Evolutionary conservation across 2,329 filamentous ascomycete species (phyloP), one percentile per base, ranked within the genome.

Genomic region (Aspergillus aculeatinus): DNA sequence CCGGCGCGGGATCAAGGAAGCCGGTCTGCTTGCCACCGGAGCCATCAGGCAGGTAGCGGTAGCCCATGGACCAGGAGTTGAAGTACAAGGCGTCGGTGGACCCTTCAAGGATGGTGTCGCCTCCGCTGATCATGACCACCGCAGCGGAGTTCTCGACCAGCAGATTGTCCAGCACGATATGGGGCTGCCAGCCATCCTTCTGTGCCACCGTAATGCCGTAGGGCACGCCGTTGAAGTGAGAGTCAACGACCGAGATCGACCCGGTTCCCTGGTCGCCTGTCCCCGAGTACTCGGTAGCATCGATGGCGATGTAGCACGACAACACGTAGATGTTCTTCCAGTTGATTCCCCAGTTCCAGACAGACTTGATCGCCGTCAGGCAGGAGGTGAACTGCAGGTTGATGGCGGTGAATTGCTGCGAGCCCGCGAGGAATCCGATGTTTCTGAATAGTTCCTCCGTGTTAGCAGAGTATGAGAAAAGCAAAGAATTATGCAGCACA

Each of bases 341-440:
- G 0, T 78, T 81, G 79, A 79, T 86, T 1, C 80, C 81, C 84
- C 84, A 87, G 61, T 84, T 78, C 83, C 83, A 87, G 12, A 82
- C 67, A 60, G 83, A 77, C 33, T 81, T 76, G 48, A 87, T 82
- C 2, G 82, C 83, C 0, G 83, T 86, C 1, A 75, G 70, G 42
- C 75, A 78, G 35, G 78, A 75, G 55, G 79, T 75, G 69, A 86
- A 85, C 0, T 75, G 79, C 19, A 87, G 66, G 58, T 84, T 81
- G 4, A 80, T 77, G 35, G 81, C 82, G 0, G 85, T 88, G 63
- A 83, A 84, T 63, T 89, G 87, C 74, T 90, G 87, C 60, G 81
- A 85, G 25, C 86, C 86, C 60, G 85, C 59, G 35, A 55, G 48
- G n/a, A 59, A 82, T 53, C 86, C 85, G 58, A 58, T 58, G 25